Base-by-base conservation (phyloP, 495 filamentous ascomycete species). In the Penicillium cinerascens region DNA sequence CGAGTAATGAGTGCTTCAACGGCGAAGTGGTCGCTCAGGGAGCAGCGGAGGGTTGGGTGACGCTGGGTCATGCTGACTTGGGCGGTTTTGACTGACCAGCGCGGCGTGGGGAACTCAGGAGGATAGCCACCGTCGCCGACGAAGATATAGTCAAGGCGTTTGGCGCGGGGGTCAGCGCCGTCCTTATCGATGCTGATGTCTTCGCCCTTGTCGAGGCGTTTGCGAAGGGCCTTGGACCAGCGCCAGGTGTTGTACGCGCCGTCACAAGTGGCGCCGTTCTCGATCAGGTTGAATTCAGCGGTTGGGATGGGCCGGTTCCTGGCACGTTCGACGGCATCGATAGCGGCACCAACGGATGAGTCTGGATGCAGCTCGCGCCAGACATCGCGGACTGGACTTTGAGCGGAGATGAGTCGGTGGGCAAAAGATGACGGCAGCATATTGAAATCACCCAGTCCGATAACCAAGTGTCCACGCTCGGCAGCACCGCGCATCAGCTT, bases 141-240 rank as follows among this genome's bases (percentile, higher is more conserved):
- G 64, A 98, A 98, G 55, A 97, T 88, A 71, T 97, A 98, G 70
- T 98, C 95, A n/a, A 97, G 78, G 17, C 93, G 75, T 66, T 95
- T 92, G 6, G 86, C 95, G 23, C 76, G 73, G 4, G 82, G 83
- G 66, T 96, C 91, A 4, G 71, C 64, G 1, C 75, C 82, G 33
- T 86, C 77, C 0, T 78, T 70, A 16, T 89, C 74, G 0, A 88
- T 68, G 3, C 59, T 55, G 6, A 79, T 64, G 7, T 82, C 78
- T 37, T 81, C 68, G 15, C 85, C 85, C 60, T 79, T 83, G 16
- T 73, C 70, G 0, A 92, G 73, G 13, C 72, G 69, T 47, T 84
- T 84, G 44, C 73, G 77, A 51, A 81, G 79, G 33, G 68, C 65
- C 63, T 88, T 82, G 21, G 82, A 68, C 93, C 95, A 97, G 21